Percentiles rank a stretch among this genome's conserved stretches.
Evolutionary conservation across 1,284 basidiomycete genomes (phyloP).

Genomic region (Cutaneotrichosporon mucoides): DNA sequence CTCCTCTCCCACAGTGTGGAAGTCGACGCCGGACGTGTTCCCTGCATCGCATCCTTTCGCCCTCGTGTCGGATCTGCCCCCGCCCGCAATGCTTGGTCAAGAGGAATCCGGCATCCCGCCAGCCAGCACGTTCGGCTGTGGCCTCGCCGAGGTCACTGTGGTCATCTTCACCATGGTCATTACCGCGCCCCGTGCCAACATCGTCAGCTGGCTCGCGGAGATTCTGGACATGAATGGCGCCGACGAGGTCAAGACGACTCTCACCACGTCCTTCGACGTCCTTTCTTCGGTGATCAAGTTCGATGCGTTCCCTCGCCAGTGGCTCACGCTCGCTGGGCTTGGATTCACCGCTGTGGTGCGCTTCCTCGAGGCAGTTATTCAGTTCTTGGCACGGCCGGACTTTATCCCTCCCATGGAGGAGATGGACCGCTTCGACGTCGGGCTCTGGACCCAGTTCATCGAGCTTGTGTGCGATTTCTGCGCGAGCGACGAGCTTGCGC

Average conservation of each 20-base stretch:
- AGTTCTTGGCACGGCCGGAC: slow-evolving; percentile 64
- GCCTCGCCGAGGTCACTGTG: slow-evolving; percentile 78
- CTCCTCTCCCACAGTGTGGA: slow-evolving; percentile 58
- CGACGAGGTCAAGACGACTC: slow-evolving; percentile 66
- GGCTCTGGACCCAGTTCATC: slow-evolving; percentile 78
- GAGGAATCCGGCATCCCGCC: slow-evolving; percentile 33
- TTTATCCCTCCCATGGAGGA: slow-evolving; percentile 71
- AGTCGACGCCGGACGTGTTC: slow-evolving; percentile 73
- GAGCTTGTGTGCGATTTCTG: slow-evolving; percentile 77
- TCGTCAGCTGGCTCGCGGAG: slow-evolving; percentile 72
- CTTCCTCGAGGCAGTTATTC: slow-evolving; percentile 76
- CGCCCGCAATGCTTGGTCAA: slow-evolving; percentile 48
- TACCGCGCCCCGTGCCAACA: slow-evolving; percentile 70
- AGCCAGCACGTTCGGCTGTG: slow-evolving; percentile 65
- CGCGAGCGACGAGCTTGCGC: slow-evolving; percentile 83
- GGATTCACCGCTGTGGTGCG: slow-evolving; percentile 84
- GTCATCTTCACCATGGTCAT: slow-evolving; percentile 79
- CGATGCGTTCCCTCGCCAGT: slow-evolving; percentile 83
- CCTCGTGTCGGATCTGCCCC: slow-evolving; percentile 66
- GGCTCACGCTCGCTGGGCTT: slow-evolving; percentile 89
- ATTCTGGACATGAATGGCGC: slow-evolving; percentile 79
- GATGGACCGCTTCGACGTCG: slow-evolving; percentile 66
- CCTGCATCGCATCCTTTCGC: slow-evolving; percentile 92
- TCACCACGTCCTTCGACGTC: slow-evolving; percentile 77
- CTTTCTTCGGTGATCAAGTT: slow-evolving; percentile 77